phyloP scores from a whole-genome alignment of 306 rosid genomes.

The Cajanus cajan region DNA sequence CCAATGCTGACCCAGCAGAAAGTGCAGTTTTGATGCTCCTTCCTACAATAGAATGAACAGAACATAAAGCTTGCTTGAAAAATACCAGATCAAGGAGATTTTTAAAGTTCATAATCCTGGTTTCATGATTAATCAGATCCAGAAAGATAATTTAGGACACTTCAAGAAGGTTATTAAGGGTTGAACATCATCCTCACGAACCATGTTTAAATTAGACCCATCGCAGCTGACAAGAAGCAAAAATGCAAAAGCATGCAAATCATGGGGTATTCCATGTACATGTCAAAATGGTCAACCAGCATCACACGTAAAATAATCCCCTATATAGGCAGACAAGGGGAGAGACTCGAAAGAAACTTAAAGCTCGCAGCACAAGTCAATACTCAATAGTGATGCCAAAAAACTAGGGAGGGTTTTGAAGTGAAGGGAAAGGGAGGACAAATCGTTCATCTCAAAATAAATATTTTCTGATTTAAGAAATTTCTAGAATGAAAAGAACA shows the following conservation, averaged over 20 bases:
- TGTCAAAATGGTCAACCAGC: neutral
- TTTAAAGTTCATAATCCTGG: neutral
- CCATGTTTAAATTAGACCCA: neutral
- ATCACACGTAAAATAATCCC: neutral
- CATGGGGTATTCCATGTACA: neutral
- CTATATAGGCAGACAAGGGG: neutral
- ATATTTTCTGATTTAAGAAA: neutral
- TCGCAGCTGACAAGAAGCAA: neutral
- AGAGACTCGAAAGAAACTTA: neutral
- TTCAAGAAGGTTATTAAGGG: neutral
- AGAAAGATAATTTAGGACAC: neutral
- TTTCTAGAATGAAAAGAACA: neutral
- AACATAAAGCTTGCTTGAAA: slow-evolving; percentile 18
- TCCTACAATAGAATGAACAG: slow-evolving; percentile 50
- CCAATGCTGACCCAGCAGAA: slow-evolving; percentile 92
- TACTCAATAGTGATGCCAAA: neutral
- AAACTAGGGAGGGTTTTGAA: neutral
- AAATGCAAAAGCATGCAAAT: neutral
- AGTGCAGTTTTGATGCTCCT: slow-evolving; percentile 82
- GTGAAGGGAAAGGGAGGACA: neutral
- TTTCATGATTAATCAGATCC: neutral
- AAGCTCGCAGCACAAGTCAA: neutral
- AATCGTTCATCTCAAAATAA: neutral
- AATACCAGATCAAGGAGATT: neutral
- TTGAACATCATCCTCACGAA: neutral